Evolutionary conservation across 441 rosid genomes (phyloP).

Genomic region (Populus hybrid): DNA sequence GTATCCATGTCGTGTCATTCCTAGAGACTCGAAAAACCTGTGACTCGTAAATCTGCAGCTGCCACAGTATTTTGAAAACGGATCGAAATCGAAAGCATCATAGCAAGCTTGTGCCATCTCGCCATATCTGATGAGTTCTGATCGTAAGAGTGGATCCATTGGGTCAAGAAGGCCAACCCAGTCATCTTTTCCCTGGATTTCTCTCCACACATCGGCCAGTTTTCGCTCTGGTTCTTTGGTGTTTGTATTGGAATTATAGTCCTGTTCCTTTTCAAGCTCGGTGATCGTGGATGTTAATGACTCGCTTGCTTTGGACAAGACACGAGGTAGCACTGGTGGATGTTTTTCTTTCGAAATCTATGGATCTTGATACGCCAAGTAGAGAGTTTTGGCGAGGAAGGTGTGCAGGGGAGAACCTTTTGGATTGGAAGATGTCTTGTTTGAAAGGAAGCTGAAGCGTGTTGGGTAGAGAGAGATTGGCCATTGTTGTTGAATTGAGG

Average conservation of each 20-base stretch:
- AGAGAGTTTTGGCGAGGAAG: constrained; percentile 17
- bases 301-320: constrained; percentile 30
- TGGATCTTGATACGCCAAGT: not conserved
- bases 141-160: constrained; percentile 51
- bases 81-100: constrained; percentile 64
- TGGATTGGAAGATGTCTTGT: not conserved
- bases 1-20: constrained; percentile 52
- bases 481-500: constrained; percentile 23
- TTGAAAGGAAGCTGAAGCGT: constrained; percentile 22
- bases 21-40: constrained; percentile 43
- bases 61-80: constrained; percentile 54
- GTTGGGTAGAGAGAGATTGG: constrained; percentile 29
- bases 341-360: constrained; percentile 3
- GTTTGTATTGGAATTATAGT: constrained; percentile 4
- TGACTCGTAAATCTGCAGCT: constrained; percentile 43
- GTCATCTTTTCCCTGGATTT: constrained; percentile 51
- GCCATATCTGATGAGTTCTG: constrained; percentile 71
- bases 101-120: constrained; percentile 66
- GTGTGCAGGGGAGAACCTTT: not conserved
- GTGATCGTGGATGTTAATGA: constrained; percentile 38
- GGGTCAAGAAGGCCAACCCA: constrained; percentile 66
- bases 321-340: constrained; percentile 16
- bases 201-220: constrained; percentile 44
- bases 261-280: constrained; percentile 29
- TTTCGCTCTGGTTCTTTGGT: constrained; percentile 20